These are phyloP conservation scores for Ceratobasidium sp. DNA, from an alignment of 1,284 basidiomycete species.

Conservation along the genomic window DNA sequence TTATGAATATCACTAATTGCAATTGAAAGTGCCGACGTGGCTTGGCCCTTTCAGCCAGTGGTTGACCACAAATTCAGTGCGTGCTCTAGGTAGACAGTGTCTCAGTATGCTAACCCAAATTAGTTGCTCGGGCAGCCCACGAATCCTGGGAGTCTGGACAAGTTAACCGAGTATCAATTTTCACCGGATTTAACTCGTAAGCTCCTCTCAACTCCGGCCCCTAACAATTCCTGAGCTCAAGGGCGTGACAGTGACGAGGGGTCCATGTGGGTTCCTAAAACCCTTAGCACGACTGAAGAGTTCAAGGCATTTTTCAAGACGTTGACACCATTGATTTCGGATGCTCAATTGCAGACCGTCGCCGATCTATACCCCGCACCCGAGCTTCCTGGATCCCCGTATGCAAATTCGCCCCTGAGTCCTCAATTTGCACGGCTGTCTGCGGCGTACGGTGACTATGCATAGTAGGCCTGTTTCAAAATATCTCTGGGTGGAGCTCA, in stretches of 20 bases:
- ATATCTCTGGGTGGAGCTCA: too few species aligned
- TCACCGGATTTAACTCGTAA: conserved; percentile 29
- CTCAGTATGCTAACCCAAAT: neutral
- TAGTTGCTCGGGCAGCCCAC: conserved; percentile 1
- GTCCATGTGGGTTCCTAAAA: neutral
- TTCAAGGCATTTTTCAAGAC: conserved; percentile 21
- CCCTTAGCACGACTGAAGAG: conserved; percentile 3
- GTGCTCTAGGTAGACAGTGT: neutral
- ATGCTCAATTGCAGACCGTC: neutral
- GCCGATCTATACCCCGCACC: too few species aligned
- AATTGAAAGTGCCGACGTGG: neutral
- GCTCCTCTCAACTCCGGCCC: neutral
- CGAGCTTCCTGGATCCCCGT: too few species aligned
- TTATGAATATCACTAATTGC: neutral
- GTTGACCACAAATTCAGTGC: conserved; percentile 12
- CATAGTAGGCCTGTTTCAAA: conserved; percentile 11
- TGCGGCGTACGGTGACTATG: conserved; percentile 18
- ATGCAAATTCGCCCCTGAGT: conserved; percentile 2
- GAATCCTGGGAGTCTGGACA: conserved; percentile 9
- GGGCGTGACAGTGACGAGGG: conserved; percentile 11
- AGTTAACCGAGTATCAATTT: conserved; percentile 12
- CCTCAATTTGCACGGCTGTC: conserved; percentile 5
- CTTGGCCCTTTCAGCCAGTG: conserved; percentile 25
- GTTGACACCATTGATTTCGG: conserved; percentile 1
- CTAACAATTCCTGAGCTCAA: neutral